Base-by-base conservation (phyloP, 768 basidiomycete genomes). In the Pisolithus sp. region DNA sequence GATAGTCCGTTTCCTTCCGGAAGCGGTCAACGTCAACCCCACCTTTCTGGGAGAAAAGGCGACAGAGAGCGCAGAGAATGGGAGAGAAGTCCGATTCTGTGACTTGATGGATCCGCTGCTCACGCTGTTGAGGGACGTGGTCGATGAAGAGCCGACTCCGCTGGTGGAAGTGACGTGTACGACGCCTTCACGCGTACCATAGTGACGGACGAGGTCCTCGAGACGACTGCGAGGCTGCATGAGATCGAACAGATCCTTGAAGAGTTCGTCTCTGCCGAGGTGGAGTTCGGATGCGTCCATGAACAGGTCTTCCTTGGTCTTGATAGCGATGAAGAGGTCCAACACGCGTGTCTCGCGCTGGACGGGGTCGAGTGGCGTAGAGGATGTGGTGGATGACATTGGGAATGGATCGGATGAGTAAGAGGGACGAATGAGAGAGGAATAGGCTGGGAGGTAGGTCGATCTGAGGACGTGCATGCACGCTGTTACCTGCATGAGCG, bases 381-480 rank as follows among this genome's bases (percentile, higher is more conserved):
- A 26, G 41, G 63, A 58, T 31, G 59, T 37, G 10, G 62, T 59
- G 18, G 70, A 62, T 28, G 67, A 67, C 49, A 75, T 67, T 0
- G 87, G 88, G 68, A 90, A 92, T 0, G 89, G 88, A 57, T 93
- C 87, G 42, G 84, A 85, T 4, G 84, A 73, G 67, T 91, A 90
- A 0, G 86, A 86, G 0, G 73, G 61, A 23, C 82, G 79, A 54
- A 93, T 73, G 43, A 85, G 75, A 15, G 74, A 69, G 21, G 70
- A 68, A 62, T 92, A 93, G 0, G 78, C 70, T 6, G 81, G 78
- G 40, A 92, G 71, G 65, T 89, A 90, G 0, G 81, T 80, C 0
- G 84, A 85, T 36, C 90, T 79, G 4, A 93, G 75, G 54, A 91
- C 77, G 58, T 90, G 82, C 88, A 89, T 91, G 67, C 79, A 87